Base-by-base conservation (phyloP, 2,329 filamentous ascomycete genomes). In the Botrytis pseudocinerea region DNA sequence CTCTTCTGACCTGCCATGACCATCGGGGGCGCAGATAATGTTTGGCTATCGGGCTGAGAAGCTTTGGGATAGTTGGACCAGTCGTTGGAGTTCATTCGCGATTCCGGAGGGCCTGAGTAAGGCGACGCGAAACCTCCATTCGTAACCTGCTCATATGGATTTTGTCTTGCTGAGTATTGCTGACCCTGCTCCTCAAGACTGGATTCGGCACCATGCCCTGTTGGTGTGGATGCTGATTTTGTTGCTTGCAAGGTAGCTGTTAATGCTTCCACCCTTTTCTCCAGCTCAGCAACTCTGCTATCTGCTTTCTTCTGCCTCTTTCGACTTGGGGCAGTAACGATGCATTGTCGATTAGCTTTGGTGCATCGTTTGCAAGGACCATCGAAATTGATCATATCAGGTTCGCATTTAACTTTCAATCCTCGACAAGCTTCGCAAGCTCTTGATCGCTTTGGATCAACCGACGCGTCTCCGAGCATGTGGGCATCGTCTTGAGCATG, bases 231-330 rank as follows among this genome's bases (percentile, higher is more conserved):
- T 40, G 72, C 76, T 61, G 77, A 76, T 71, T 78, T 79, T 42
- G 77, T 78, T 57, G 79, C 78, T 64, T 80, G 80, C 51, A 85
- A 77, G 69, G 79, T 79, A 32, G 81, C 81, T 44, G 82, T 80
- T 79, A 85, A 81, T 0, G 81, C 80, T 70, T 82, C 79, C 75
- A 85, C 83, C 75, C 84, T 83, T 75, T 82, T 81, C 78, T 85
- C 83, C 66, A 85, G 77, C 74, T 85, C 83, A 54, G 83, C 82
- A 6, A 85, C 83, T 40, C 83, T 76, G 54, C 82, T 84, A 69
- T 85, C 83, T 12, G 83, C 84, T 74, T 84, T 81, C 77, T 84
- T 84, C 68, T 83, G 81, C 73, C 83, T 81, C 76, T 83, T 84
- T 32, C 83, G 81, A 79, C 81, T 83, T 28, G 83, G 78, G 8